phyloP scores from a whole-genome alignment of 1,284 basidiomycete genomes.

The Tilletiaria anomala region DNA sequence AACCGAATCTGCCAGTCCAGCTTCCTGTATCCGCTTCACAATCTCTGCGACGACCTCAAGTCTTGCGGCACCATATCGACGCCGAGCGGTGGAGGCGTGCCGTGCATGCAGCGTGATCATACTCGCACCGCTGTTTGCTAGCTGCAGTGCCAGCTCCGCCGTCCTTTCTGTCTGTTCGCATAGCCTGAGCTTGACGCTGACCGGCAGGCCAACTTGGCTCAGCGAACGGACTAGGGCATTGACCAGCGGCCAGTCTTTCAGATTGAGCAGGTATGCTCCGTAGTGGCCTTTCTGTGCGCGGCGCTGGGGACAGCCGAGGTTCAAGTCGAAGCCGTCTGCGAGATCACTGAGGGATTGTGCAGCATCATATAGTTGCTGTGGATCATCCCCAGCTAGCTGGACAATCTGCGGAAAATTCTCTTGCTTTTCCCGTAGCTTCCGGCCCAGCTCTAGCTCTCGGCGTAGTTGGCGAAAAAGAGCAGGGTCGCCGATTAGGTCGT shows the following conservation, averaged over 20 bases:
- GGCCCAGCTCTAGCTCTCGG: no score
- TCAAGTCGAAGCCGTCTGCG: slow-evolving; percentile 49
- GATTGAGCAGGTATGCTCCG: slow-evolving; percentile 57
- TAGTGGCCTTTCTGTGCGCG: slow-evolving; percentile 53
- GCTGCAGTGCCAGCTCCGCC: slow-evolving; percentile 46
- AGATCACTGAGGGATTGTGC: slow-evolving; percentile 48
- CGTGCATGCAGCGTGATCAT: slow-evolving; percentile 58
- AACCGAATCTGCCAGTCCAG: no score
- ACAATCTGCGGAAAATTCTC: slow-evolving; percentile 57
- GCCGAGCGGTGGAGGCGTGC: no score
- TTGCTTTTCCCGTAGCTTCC: no score
- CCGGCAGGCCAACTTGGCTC: slow-evolving; percentile 48
- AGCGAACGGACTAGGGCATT: slow-evolving; percentile 48
- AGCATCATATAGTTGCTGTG: slow-evolving; percentile 49
- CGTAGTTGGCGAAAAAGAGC: no score
- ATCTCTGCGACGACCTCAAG: no score
- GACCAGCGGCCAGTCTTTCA: slow-evolving; percentile 54
- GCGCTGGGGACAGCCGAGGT: slow-evolving; percentile 58
- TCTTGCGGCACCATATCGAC: no score
- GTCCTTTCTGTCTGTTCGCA: slow-evolving; percentile 47
- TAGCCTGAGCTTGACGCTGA: slow-evolving; percentile 50
- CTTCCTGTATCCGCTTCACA: no score
- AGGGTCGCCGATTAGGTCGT: no score
- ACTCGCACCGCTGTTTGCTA: slow-evolving; percentile 52
- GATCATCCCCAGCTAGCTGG: slow-evolving; percentile 57